Evolutionary conservation across 2,329 filamentous ascomycete species (phyloP), one percentile per base, ranked within the genome.

Genomic region (Alternaria postmessia): DNA sequence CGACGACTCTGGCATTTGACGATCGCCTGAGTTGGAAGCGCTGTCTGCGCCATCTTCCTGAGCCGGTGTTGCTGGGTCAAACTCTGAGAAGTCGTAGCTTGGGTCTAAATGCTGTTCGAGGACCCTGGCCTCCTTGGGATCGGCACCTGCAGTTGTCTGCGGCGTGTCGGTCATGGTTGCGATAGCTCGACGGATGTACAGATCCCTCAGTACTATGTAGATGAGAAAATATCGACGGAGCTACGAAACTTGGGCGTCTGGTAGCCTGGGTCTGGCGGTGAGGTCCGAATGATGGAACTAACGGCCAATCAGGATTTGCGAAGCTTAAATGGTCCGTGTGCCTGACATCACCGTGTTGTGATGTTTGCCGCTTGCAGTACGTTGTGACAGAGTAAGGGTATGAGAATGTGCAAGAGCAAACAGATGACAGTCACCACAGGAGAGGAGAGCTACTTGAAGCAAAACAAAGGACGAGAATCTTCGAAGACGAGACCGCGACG

Each of bases 1-100:
- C 0, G 91, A 93, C 2, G 90, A 92, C 61, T 89, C 86, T 44
- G 78, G 76, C 24, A 43, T 58, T 22, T 65, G 60, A 7, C 72
- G 69, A 9, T 61, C 52, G 22, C 59, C 51, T 11, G 71, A 68
- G 39, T 64, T 66, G 16, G 71, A 67, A 16, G 71, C 69, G 57
- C 65, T 72, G 20, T 71, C 70, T 38, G 62, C 47, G 55, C 70
- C 70, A 32, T 68, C 67, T 63, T 63, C 61, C 43, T 63, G 67
- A 54, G 64, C 65, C 62, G 66, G 64, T 22, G 64, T 64, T 26
- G 65, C 68, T 28, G 75, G 75, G 61, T 81, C 79, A 58, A 82
- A 81, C 32, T 79, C 76, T n/a, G 81, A 78, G 65, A 79, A 84
- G 14, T 68, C 62, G 44, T 67, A 72, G 46, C 76, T 74, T 18